phyloP scores from a whole-genome alignment of 305 asterid genomes.

The Solanum hybrid region DNA sequence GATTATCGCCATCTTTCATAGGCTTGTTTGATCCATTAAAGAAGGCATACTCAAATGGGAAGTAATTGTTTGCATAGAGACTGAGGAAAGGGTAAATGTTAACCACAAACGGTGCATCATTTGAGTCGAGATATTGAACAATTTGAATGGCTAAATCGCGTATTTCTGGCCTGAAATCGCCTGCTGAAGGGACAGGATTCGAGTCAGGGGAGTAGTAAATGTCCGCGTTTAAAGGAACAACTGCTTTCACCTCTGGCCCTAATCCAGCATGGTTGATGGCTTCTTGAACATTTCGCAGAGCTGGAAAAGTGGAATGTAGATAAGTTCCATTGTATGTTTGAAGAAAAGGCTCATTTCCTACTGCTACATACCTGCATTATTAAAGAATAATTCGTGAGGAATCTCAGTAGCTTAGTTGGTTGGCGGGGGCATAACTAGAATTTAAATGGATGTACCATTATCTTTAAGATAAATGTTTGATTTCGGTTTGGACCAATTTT shows the following conservation, averaged over 20 bases:
- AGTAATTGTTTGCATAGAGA: slow-evolving; percentile 40
- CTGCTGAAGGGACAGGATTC: slow-evolving; percentile 57
- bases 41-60: slow-evolving; percentile 61
- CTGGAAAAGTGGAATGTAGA: slow-evolving; percentile 46
- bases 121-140: slow-evolving; percentile 33
- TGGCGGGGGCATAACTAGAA: too few relatives aligned
- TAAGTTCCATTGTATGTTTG: slow-evolving; percentile 42
- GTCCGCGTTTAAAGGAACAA: slow-evolving; percentile 61
- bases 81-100: slow-evolving; percentile 67
- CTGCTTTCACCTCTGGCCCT: slow-evolving; percentile 42
- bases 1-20: slow-evolving; percentile 24
- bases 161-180: slow-evolving; percentile 56
- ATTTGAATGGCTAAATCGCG: slow-evolving; percentile 45
- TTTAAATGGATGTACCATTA: too few relatives aligned
- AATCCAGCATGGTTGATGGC: slow-evolving; percentile 52
- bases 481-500: background rate
- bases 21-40: slow-evolving; percentile 40
- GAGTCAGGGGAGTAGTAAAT: slow-evolving; percentile 52
- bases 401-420: too few relatives aligned
- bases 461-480: background rate
- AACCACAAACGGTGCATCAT: slow-evolving; percentile 56
- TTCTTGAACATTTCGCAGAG: slow-evolving; percentile 46
- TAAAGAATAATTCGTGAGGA: background rate
- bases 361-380: slow-evolving; percentile 48
- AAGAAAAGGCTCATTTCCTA: slow-evolving; percentile 70